Evolutionary conservation across 1,284 basidiomycete genomes (phyloP).

Genomic region (Ganoderma meredithae): DNA sequence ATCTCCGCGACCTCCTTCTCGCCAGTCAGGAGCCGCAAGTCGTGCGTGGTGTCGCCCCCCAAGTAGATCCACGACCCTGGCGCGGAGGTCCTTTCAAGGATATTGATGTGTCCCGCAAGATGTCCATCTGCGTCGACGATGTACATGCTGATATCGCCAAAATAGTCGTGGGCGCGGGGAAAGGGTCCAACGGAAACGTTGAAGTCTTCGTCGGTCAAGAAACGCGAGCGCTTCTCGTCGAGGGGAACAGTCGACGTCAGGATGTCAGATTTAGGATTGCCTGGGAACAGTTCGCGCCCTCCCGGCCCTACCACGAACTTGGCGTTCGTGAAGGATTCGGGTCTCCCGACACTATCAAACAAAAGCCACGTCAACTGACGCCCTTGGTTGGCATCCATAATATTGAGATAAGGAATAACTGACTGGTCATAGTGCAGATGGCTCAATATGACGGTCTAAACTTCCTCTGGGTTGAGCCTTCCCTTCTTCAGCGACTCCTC

Average conservation of each 20-base stretch:
- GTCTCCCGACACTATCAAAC: slow-evolving; percentile 48
- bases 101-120: slow-evolving; percentile 59
- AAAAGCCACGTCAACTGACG: neutral
- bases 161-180: slow-evolving; percentile 57
- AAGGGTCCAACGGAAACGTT: slow-evolving; percentile 54
- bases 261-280: slow-evolving; percentile 44
- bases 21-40: slow-evolving; percentile 56
- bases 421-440: slow-evolving; percentile 54
- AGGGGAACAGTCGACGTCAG: slow-evolving; percentile 49
- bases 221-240: slow-evolving; percentile 46
- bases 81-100: slow-evolving; percentile 59
- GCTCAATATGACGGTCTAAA: slow-evolving; percentile 54
- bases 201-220: slow-evolving; percentile 44
- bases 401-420: neutral
- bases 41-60: slow-evolving; percentile 61
- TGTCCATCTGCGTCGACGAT: slow-evolving; percentile 63
- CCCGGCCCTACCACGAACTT: slow-evolving; percentile 54
- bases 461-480: slow-evolving; percentile 49
- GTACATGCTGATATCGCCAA: slow-evolving; percentile 62
- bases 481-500: slow-evolving; percentile 56
- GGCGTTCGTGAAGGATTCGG: slow-evolving; percentile 50
- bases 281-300: slow-evolving; percentile 47
- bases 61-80: slow-evolving; percentile 64
- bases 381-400: too few species aligned
- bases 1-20: slow-evolving; percentile 48